Conservation (phyloP, 345 rosid species). For the Populus ilicifolia region DNA sequence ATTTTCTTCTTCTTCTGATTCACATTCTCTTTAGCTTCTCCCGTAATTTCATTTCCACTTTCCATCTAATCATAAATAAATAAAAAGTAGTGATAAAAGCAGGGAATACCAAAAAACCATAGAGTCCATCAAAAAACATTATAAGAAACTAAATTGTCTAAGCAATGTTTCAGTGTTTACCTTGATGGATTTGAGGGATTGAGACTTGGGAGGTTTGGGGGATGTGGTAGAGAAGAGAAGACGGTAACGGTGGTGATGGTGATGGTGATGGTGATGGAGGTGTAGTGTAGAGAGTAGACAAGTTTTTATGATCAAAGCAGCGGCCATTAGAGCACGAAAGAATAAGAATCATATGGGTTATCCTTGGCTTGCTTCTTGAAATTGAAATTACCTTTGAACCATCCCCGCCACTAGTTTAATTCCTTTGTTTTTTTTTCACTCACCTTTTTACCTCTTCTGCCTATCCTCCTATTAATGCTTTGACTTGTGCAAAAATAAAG, state of each 20-base stretch:
- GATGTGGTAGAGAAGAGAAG: background rate
- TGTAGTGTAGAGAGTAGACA: conserved; percentile 17
- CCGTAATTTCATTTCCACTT: conserved; percentile 32
- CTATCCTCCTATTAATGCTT: background rate
- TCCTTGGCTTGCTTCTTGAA: background rate
- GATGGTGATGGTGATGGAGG: background rate
- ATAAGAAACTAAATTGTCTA: background rate
- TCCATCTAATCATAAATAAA: conserved; percentile 45
- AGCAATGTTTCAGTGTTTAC: conserved; percentile 20
- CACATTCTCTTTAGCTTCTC: conserved; percentile 14
- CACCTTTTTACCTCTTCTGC: background rate
- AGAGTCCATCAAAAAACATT: background rate
- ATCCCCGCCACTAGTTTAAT: background rate
- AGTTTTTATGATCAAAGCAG: conserved; percentile 34
- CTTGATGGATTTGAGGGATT: conserved; percentile 17
- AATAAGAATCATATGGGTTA: background rate
- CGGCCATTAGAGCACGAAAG: conserved; percentile 36
- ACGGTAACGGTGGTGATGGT: background rate
- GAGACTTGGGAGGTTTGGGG: background rate
- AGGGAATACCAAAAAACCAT: background rate
- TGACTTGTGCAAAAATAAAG: too few relatives aligned
- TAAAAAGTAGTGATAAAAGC: background rate
- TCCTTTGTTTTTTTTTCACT: background rate
- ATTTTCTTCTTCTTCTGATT: conserved; percentile 40
- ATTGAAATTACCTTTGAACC: conserved; percentile 2